Evolutionary conservation across 441 rosid genomes (phyloP).

Genomic region (Mallotus repandus): DNA sequence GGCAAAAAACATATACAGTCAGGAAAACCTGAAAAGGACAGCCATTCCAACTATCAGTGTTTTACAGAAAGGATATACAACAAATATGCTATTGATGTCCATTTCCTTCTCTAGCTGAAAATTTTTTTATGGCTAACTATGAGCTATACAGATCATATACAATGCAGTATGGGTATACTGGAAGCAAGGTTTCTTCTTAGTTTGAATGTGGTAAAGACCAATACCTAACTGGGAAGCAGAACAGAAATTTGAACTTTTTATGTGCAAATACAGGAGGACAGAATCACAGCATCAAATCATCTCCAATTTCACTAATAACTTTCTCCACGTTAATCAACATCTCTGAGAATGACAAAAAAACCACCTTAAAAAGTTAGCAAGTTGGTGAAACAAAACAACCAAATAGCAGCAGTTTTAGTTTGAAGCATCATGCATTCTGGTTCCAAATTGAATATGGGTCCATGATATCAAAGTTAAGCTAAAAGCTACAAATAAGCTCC

Average conservation of each 20-base stretch:
- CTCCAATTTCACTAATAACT: constrained; percentile 58
- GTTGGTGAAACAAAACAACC: neutral
- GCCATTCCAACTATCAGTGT: neutral
- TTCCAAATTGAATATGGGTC: neutral
- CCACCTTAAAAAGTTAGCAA: constrained; percentile 14
- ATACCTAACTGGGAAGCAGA: neutral
- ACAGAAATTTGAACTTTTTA: constrained; percentile 2
- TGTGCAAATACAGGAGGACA: constrained; percentile 2
- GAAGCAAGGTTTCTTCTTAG: neutral
- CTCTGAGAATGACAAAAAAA: constrained; percentile 40
- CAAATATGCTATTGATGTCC: neutral
- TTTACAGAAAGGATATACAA: neutral
- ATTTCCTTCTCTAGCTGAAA: too few species aligned
- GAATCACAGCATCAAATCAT: constrained; percentile 33
- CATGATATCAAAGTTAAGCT: neutral
- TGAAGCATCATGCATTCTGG: neutral
- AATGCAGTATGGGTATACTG: neutral
- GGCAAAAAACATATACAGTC: neutral
- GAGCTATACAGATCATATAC: neutral
- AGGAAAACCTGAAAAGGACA: neutral
- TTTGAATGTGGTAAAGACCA: neutral
- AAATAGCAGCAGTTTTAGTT: neutral
- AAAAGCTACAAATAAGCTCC: neutral
- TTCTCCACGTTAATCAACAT: constrained; percentile 70
- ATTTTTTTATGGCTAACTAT: neutral